phyloP scores from a whole-genome alignment of 345 rosid genomes.

The Anastatica hierochuntica region DNA sequence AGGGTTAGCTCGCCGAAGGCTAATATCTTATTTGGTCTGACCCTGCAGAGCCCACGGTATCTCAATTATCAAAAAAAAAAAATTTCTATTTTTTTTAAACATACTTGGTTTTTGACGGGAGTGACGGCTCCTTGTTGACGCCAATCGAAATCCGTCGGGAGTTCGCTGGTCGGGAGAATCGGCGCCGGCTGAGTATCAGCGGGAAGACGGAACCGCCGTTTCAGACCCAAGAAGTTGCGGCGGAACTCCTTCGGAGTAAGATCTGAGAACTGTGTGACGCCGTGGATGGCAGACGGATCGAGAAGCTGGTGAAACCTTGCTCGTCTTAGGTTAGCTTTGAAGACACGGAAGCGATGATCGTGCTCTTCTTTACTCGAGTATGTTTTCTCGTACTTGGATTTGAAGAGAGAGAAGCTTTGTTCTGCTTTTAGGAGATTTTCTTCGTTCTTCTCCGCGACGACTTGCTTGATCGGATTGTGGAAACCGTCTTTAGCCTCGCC shows the following conservation, averaged over 20 bases:
- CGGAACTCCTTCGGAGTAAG: conserved; percentile 71
- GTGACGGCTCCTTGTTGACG: conserved; percentile 88
- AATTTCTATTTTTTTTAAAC: not conserved
- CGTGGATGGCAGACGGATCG: conserved; percentile 81
- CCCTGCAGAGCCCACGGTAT: too few relatives aligned
- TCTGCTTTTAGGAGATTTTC: conserved; percentile 49
- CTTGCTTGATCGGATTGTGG: conserved; percentile 68
- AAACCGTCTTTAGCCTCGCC: not conserved
- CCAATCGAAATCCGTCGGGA: conserved; percentile 90
- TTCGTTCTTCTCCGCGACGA: conserved; percentile 38
- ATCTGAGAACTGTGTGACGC: conserved; percentile 93
- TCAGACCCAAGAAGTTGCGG: conserved; percentile 55
- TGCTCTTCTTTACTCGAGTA: conserved; percentile 72
- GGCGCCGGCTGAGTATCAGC: conserved; percentile 74
- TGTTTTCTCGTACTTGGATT: conserved; percentile 48
- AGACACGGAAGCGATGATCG: conserved; percentile 59
- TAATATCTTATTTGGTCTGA: too few relatives aligned
- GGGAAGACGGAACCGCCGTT: conserved; percentile 49
- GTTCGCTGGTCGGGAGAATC: conserved; percentile 62
- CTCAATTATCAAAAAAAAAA: too few relatives aligned
- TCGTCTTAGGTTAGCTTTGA: conserved; percentile 57
- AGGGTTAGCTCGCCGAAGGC: too few relatives aligned
- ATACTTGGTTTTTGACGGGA: conserved; percentile 77
- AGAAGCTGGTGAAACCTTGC: conserved; percentile 60
- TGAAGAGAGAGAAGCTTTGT: conserved; percentile 68